Conservation (phyloP, 352 stramenopile species). For the Globisporangium radiosum region DNA sequence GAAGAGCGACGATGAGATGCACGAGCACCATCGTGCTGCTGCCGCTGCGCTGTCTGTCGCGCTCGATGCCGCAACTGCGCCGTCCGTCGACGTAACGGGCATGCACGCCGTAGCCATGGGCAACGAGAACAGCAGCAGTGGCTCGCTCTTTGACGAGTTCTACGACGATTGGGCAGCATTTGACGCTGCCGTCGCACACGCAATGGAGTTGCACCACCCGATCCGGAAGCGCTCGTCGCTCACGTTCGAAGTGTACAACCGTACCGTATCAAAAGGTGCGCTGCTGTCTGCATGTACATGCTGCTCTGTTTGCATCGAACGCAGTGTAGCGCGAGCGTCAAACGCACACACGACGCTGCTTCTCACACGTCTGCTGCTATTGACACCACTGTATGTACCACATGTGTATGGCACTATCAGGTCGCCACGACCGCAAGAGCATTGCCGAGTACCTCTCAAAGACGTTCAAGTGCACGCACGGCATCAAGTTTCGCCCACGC, state of each 20-base stretch:
- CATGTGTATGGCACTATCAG: slow-evolving; percentile 3
- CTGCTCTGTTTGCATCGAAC: no score
- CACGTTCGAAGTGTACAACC: slow-evolving; percentile 84
- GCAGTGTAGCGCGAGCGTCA: no score
- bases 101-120: no score
- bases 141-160: slow-evolving; percentile 58
- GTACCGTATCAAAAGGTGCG: slow-evolving; percentile 69
- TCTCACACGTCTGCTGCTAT: not conserved
- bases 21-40: not conserved
- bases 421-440: slow-evolving; percentile 60
- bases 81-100: no score
- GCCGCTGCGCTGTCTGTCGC: not conserved
- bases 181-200: slow-evolving; percentile 48
- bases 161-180: slow-evolving; percentile 75
- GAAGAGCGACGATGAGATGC: not conserved
- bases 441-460: slow-evolving; percentile 77
- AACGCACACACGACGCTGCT: no score
- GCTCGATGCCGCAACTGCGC: not conserved
- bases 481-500: slow-evolving; percentile 75
- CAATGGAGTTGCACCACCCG: slow-evolving; percentile 60
- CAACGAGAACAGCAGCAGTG: not conserved
- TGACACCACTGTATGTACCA: not conserved
- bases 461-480: slow-evolving; percentile 81
- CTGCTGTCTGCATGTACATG: not conserved
- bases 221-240: slow-evolving; percentile 80